Conservation (phyloP, 371 early-diverging fungal genomes). For the Synchytrium microbalum region DNA sequence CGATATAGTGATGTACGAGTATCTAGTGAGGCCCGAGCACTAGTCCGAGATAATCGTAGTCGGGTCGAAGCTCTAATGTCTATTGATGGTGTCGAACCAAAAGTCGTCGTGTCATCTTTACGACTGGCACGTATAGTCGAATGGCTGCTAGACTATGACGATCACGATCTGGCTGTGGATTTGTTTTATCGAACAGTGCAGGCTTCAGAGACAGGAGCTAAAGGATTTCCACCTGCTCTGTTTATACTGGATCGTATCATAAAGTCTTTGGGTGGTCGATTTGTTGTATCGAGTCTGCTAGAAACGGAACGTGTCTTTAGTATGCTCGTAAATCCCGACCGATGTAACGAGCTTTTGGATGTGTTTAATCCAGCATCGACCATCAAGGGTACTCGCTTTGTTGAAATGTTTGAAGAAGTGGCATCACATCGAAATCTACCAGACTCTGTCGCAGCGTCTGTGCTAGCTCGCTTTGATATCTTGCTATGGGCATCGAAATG, state of each 20-base stretch:
- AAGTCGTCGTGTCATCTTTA: slow-evolving; percentile 3
- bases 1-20: neutral
- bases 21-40: slow-evolving; percentile 3
- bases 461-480: neutral
- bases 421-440: neutral
- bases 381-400: neutral
- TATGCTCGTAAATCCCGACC: neutral
- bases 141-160: neutral
- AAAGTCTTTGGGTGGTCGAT: neutral
- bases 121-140: slow-evolving; percentile 6
- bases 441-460: neutral
- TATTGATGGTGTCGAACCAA: slow-evolving; percentile 10
- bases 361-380: neutral
- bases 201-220: slow-evolving; percentile 1
- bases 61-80: slow-evolving; percentile 2
- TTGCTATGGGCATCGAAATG: neutral
- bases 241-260: slow-evolving; percentile 2
- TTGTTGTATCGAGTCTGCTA: neutral
- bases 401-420: neutral
- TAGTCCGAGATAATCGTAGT: neutral
- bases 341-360: neutral
- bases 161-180: neutral
- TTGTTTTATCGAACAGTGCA: slow-evolving; percentile 11
- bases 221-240: slow-evolving; percentile 9
- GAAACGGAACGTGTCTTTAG: neutral